Base-by-base conservation (phyloP, 108 stramenopile genomes). In the Nannochloropsis granulata region DNA sequence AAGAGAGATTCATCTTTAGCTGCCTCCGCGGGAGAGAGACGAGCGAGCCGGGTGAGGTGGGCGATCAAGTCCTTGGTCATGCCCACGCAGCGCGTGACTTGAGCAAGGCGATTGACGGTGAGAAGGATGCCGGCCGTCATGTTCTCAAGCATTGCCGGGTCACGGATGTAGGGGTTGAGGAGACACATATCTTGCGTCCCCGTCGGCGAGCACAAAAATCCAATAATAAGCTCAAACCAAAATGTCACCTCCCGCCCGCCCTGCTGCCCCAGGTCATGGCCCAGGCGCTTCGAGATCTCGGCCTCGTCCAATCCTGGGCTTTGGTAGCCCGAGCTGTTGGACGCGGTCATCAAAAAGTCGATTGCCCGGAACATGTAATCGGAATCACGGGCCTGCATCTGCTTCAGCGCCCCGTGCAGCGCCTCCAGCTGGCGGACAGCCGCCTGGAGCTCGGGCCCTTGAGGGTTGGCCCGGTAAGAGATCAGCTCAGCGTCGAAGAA, bases 401-500 rank as follows among this genome's bases (percentile, higher is more conserved):
- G 56, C n/a, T 71, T 71, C 56, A 71, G 56, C 16, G 56, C 56
- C n/a, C 21, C 56, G n/a, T 71, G 56, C 11, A 71, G n/a, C 21
- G 9, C 10, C 56, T 71, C 56, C 7, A 71, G 56, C 56, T 71
- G 56, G 21, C 56, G 56, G 56, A 71, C 56, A 7, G 56, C 56
- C n/a, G 56, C 56, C 56, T 71, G 7, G n/a, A 71, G 56, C 56
- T 71, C 56, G 56, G 56, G 56, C 21, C 56, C 16, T 71, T 71
- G 16, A 9, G 56, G 56, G n/a, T 71, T 16, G 16, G 56, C 56
- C 7, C n/a, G 56, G 81, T 85, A 85, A 23, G 80, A 81, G 12
- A 81, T 80, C 45, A 87, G 83, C 79, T 87, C 86, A 21, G 84
- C 24, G 43, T 44, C 71, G n/a, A 78, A 83, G 23, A 87, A 87